phyloP scores from a whole-genome alignment of 2,329 filamentous ascomycete species.

The Alternaria brassicicola region DNA sequence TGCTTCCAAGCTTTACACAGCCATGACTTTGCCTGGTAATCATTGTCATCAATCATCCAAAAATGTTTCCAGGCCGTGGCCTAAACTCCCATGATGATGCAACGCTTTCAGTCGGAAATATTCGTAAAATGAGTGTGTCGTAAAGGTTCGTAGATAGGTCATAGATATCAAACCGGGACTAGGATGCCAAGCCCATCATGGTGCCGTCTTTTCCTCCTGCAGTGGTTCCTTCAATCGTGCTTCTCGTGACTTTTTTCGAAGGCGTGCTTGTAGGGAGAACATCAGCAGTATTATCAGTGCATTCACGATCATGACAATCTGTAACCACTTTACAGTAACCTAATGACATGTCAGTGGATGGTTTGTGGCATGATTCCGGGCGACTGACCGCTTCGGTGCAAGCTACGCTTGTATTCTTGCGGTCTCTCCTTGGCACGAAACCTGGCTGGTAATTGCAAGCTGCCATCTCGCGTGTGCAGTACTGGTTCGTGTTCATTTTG shows the following conservation, averaged over 20 bases:
- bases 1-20: neutral
- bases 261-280: conserved; percentile 30
- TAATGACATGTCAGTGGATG: conserved; percentile 12
- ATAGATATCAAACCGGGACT: neutral
- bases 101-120: neutral
- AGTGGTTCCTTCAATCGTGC: conserved; percentile 6
- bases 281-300: conserved; percentile 27
- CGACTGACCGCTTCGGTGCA: conserved; percentile 38
- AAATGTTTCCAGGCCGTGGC: neutral
- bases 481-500: conserved; percentile 33
- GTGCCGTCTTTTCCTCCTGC: neutral
- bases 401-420: conserved; percentile 20
- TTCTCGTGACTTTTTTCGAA: conserved; percentile 29
- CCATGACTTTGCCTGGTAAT: neutral
- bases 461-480: conserved; percentile 38
- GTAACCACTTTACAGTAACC: conserved; percentile 39
- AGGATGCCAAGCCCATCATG: neutral
- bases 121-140: neutral
- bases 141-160: neutral
- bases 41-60: neutral
- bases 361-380: neutral
- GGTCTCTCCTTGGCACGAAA: conserved; percentile 19
- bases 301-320: conserved; percentile 31
- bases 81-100: conserved; percentile 10
- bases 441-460: conserved; percentile 32